Percentiles rank a stretch among this genome's conserved stretches.
phyloP scores from a whole-genome alignment of 176 grass and related monocot genomes.

The Melocanna baccifera region DNA sequence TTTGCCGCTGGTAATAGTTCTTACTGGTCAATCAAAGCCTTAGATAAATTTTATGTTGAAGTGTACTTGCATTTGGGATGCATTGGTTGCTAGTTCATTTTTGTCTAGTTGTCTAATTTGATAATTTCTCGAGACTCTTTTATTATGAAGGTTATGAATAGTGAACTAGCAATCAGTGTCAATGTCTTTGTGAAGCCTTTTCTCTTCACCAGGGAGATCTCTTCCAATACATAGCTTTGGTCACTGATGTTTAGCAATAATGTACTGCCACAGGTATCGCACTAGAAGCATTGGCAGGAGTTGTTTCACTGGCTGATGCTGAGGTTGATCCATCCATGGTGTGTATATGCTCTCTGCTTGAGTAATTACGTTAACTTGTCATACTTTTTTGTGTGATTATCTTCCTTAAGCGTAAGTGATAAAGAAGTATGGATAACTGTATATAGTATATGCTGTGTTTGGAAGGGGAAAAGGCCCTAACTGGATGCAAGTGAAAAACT shows the following conservation, averaged over 20 bases:
- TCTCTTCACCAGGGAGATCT: neutral
- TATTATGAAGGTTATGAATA: neutral
- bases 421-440: neutral
- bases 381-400: neutral
- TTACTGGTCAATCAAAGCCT: neutral
- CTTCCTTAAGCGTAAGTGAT: neutral
- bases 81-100: neutral
- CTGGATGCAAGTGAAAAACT: conserved; percentile 6
- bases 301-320: conserved; percentile 68
- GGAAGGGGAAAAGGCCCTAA: neutral
- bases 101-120: neutral
- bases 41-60: neutral
- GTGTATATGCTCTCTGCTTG: conserved; percentile 3
- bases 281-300: conserved; percentile 72
- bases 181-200: neutral
- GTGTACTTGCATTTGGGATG: neutral
- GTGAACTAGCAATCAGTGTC: neutral
- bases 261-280: conserved; percentile 64
- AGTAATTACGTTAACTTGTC: neutral
- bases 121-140: neutral
- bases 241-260: conserved; percentile 21
- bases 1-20: conserved; percentile 75
- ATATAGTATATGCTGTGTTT: neutral
- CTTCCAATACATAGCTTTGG: neutral
- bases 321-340: conserved; percentile 86